Percentiles rank a stretch among this genome's conserved stretches.
Evolutionary conservation across 1,139 yeast genomes (phyloP).

Genomic region (Candida sp.): DNA sequence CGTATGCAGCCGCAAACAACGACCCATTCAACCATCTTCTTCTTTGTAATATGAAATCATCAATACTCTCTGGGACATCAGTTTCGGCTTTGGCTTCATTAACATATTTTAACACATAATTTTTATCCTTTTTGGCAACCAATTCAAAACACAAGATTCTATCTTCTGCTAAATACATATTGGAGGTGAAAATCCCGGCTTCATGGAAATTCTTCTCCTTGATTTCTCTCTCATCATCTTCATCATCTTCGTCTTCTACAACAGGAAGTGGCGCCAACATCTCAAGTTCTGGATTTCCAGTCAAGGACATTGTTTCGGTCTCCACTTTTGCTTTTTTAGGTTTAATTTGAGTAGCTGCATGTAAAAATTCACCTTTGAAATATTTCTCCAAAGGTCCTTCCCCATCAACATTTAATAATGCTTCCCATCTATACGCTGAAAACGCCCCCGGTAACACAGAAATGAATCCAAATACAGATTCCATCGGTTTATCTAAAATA

Average conservation of each 20-base stretch:
- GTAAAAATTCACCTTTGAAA: conserved; percentile 75
- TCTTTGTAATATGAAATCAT: conserved; percentile 74
- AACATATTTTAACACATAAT: conserved; percentile 69
- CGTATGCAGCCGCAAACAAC: conserved; percentile 76
- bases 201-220: conserved; percentile 43
- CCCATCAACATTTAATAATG: conserved; percentile 62
- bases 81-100: conserved; percentile 78
- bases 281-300: neutral
- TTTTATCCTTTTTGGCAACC: conserved; percentile 60
- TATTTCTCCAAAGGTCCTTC: conserved; percentile 75
- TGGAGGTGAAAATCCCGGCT: conserved; percentile 72
- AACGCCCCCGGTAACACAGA: conserved; percentile 85
- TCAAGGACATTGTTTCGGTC: neutral
- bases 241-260: conserved; percentile 24
- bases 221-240: conserved; percentile 41
- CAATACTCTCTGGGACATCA: conserved; percentile 74
- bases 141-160: conserved; percentile 79
- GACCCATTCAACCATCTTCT: conserved; percentile 88
- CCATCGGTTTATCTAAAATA: conserved; percentile 81
- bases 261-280: neutral
- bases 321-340: conserved; percentile 1
- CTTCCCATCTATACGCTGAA: conserved; percentile 77
- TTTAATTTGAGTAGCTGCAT: conserved; percentile 36
- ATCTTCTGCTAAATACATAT: conserved; percentile 86
- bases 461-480: conserved; percentile 78